Evolutionary conservation across 805 yeast species (phyloP), one percentile per base, ranked within the genome.

Genomic region (Sugiyamaella boreocaroliniensis): DNA sequence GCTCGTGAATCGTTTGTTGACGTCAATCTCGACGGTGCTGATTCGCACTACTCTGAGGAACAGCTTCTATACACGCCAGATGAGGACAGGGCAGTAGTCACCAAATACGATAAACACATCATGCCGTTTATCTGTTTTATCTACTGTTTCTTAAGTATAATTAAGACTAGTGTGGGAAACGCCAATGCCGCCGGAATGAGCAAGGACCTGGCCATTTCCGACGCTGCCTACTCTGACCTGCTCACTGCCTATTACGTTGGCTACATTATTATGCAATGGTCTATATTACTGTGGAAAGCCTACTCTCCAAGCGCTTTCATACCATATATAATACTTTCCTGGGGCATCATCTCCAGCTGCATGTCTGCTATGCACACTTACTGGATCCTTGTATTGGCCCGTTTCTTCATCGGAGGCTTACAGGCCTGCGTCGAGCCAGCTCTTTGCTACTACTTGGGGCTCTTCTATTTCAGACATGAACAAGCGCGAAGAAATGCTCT

Each of bases 121-220:
- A 65, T 77, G 51, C 77, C 79, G 4, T 72, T 72, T 70, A 57
- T 77, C 42, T 74, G 77, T 22, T 60, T 69, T 37, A 67, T 78
- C 32, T 78, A 77, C 56, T 72, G 78, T 53, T 65, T 76, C 46
- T 73, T 76, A 45, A 76, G 73, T 56, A 65, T 79, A 51, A 81
- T 77, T 61, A 59, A 81, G 51, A 72, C 75, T 56, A 78, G 76
- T 56, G 73, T 79, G 56, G 82, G 82, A 10, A 74, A 76, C 57
- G 82, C 82, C 2, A 67, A 78, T 52, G 67, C 74, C 41, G 82
- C 78, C 41, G 80, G 80, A 11, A 62, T 79, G 56, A 70, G 69
- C 55, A 66, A 68, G 7, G 80, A 76, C 52, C 61, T 78, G 53
- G 64, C 67, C 2, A 62, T 78, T 48, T 49, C 62, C 2, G 74